Evolutionary conservation across 2,329 filamentous ascomycete species (phyloP), one percentile per base, ranked within the genome.

Genomic region (Metarhizium rileyi): DNA sequence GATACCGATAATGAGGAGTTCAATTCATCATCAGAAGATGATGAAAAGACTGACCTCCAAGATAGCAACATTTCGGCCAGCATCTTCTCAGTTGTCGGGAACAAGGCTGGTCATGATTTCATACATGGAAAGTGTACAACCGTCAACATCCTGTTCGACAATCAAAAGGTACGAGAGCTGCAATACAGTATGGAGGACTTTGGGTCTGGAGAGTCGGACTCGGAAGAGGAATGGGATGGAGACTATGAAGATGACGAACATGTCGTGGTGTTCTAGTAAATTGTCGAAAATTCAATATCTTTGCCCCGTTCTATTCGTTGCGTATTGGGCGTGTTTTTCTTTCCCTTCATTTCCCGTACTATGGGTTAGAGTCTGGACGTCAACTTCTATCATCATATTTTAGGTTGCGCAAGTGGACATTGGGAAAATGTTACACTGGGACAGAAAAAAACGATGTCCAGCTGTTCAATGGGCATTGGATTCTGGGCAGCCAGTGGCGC

Each of bases 161-260:
- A 90, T 61, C 78, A 87, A 60, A 83, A 87, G 52, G 81, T 83
- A 5, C 74, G 75, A 2, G 86, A 89, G 66, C 69, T 76, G 23
- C 81, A 84, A 53, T 87, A 76, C 55, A 76, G 75, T 22, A 87
- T 89, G 71, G 79, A 76, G 1, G 86, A 91, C 61, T 90, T 91
- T 14, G 66, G 86, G 65, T 67, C 71, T 3, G 73, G 72, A 3
- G 74, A 78, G 50, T 76, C 79, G 33, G 74, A 79, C 35, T 71
- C 70, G 3, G 77, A 78, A 65, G 76, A 70, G 1, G 76, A 80
- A 27, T 79, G 75, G 78, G 73, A 81, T 46, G 79, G 77, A 4
- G 76, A 79, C 45, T 67, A 72, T 33, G 73, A 77, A 43, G 74
- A 77, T 51, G 72, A 74, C 28, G 72, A 68, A 28, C 60, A 63